These are phyloP conservation scores for Calonectria multiphialidica DNA, from an alignment of 2,329 filamentous ascomycete genomes.

Conservation along the genomic window DNA sequence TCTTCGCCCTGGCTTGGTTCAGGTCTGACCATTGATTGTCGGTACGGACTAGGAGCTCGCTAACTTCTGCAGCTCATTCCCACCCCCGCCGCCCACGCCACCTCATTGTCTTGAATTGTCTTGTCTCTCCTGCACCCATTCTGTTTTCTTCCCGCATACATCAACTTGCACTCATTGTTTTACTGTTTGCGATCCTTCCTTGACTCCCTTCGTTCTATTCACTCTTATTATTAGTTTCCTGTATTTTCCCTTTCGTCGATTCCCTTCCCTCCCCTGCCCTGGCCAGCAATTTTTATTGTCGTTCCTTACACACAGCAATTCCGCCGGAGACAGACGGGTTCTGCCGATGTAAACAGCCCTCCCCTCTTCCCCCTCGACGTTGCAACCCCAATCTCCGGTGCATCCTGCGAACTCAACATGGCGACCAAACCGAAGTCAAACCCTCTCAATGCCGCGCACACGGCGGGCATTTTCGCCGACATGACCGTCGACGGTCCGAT, in stretches of 20 bases:
- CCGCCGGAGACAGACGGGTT: conserved; percentile 24
- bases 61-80: conserved; percentile 27
- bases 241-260: conserved; percentile 1
- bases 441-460: conserved; percentile 76
- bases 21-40: conserved; percentile 19
- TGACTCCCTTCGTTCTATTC: neutral
- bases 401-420: conserved; percentile 54
- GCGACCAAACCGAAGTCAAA: conserved; percentile 66
- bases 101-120: conserved; percentile 23
- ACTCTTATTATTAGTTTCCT: conserved; percentile 10
- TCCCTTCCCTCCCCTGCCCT: conserved; percentile 19
- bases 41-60: conserved; percentile 4
- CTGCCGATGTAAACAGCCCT: conserved; percentile 43
- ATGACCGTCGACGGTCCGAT: conserved; percentile 93
- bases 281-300: conserved; percentile 24
- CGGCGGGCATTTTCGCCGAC: conserved; percentile 93
- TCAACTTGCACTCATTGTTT: conserved; percentile 15
- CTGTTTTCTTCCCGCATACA: neutral
- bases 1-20: conserved; percentile 11
- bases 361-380: conserved; percentile 17
- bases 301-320: conserved; percentile 28
- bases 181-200: conserved; percentile 14
- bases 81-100: conserved; percentile 24
- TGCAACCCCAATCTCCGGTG: conserved; percentile 13
- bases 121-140: conserved; percentile 10